phyloP scores from a whole-genome alignment of 768 basidiomycete genomes.

The Scleroderma citrinum region DNA sequence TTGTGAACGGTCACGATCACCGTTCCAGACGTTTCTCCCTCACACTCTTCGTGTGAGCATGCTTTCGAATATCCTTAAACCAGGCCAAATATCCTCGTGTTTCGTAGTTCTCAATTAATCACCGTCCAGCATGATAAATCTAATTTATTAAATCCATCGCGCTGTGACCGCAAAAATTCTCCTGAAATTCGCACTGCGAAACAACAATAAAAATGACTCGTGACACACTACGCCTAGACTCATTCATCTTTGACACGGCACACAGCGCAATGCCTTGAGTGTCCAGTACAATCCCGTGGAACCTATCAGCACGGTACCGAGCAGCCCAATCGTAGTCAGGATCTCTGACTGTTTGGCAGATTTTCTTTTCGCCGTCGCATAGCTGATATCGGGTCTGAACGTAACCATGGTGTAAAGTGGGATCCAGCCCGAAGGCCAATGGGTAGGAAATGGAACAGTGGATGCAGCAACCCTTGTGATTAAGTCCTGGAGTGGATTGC shows the following conservation, averaged over 20 bases:
- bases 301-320: slow-evolving; percentile 40
- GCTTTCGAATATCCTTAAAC: slow-evolving; percentile 15
- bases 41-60: background rate
- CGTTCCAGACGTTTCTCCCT: slow-evolving; percentile 14
- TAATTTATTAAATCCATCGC: slow-evolving; percentile 17
- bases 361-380: slow-evolving; percentile 70
- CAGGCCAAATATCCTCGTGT: slow-evolving; percentile 29
- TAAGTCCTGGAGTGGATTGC: slow-evolving; percentile 40
- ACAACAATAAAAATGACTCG: slow-evolving; percentile 26
- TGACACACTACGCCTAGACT: slow-evolving; percentile 19
- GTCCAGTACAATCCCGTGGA: slow-evolving; percentile 35
- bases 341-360: slow-evolving; percentile 64
- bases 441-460: slow-evolving; percentile 52
- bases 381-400: slow-evolving; percentile 92
- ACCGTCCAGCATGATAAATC: slow-evolving; percentile 24
- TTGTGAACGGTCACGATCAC: slow-evolving; percentile 22
- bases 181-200: slow-evolving; percentile 24
- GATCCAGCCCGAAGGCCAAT: slow-evolving; percentile 72
- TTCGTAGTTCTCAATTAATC: slow-evolving; percentile 27
- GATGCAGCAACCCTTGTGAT: slow-evolving; percentile 40
- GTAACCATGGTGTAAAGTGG: slow-evolving; percentile 97
- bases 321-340: slow-evolving; percentile 46
- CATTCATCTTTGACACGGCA: slow-evolving; percentile 13
- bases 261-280: slow-evolving; percentile 16
- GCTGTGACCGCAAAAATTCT: slow-evolving; percentile 14